Evolutionary conservation across 1,139 yeast genomes (phyloP).

Genomic region (Magnusiomyces starmeri): DNA sequence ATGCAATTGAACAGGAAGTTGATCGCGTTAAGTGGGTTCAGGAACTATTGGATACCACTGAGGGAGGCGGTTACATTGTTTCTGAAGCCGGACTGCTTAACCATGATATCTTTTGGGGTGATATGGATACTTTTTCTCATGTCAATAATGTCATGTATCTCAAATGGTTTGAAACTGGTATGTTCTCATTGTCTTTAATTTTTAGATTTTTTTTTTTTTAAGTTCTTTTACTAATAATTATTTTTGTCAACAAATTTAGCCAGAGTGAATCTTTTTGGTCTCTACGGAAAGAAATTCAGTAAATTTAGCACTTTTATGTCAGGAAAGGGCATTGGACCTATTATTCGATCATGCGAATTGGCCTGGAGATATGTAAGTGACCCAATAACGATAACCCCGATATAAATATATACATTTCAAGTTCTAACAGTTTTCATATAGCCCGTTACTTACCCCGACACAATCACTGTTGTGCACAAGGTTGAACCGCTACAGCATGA

Average conservation of each 20-base stretch:
- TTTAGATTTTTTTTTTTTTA: not conserved
- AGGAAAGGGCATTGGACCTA: constrained; percentile 29
- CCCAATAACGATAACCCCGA: no score
- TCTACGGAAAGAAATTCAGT: constrained; percentile 12
- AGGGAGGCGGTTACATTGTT: constrained; percentile 28
- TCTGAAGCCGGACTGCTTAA: constrained; percentile 25
- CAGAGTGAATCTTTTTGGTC: constrained; percentile 27
- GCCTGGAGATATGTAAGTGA: constrained; percentile 29
- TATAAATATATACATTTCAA: no score
- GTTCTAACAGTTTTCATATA: not conserved
- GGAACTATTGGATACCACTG: constrained; percentile 23
- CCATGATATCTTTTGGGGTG: constrained; percentile 32
- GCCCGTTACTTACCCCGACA: constrained; percentile 31
- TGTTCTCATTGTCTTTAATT: no score
- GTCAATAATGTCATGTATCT: constrained; percentile 33
- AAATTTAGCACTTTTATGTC: constrained; percentile 26
- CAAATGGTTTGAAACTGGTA: constrained; percentile 32
- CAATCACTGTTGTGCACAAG: constrained; percentile 30
- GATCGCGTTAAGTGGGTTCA: constrained; percentile 24
- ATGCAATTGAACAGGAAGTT: constrained; percentile 2
- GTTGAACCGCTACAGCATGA: constrained; percentile 23
- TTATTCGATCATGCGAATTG: constrained; percentile 30
- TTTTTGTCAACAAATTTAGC: constrained; percentile 18
- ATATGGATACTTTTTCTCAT: constrained; percentile 30
- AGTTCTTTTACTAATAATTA: not conserved